Evolutionary conservation across 352 stramenopile species (phyloP), one percentile per base, ranked within the genome.

Genomic region (Poterioochromonas sp.): DNA sequence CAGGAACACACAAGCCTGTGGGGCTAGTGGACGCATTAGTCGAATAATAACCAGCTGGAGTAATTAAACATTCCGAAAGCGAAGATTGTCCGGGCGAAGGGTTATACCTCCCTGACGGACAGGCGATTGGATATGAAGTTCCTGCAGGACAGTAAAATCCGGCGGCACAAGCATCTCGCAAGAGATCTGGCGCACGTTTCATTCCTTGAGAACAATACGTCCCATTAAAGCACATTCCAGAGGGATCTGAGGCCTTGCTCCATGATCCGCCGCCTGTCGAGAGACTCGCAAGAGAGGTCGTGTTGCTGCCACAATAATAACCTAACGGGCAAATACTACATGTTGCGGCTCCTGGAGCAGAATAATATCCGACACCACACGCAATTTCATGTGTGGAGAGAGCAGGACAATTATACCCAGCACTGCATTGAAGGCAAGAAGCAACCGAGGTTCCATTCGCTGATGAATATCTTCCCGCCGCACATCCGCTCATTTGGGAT

Each of bases 121-220:
- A 96, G 18, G 89, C 90, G 3, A 84, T 89, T 3, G 84, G 79
- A 0, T 12, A 12, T 37, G 84, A 80, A 0, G 91, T 94, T 20
- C 84, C 86, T 22, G 93, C 82, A 15, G 90, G 90, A 80, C 92
- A 97, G 77, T 94, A 96, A 79, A 96, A 83, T 0, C 92, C 92
- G 0, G 88, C 82, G 15, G 37, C 34, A 83, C 85, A 89, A 47
- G 69, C 32, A 53, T 84, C 39, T 29, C 62, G 35, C 22, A 77
- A 29, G 35, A 78, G 54, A 43, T 82, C 73, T 65, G n/a, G 74
- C 3, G 40, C 53, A 3, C 43, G 11, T 20, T 65, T 71, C 68
- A 81, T 77, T 0, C 78, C 68, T 35, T 32, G 60, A 0, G 84
- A 71, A 79, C 82, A 85, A 62, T 85, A 85, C 37, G 84, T 62